phyloP scores from a whole-genome alignment of 2,329 filamentous ascomycete genomes.

The Knufia petricola region DNA sequence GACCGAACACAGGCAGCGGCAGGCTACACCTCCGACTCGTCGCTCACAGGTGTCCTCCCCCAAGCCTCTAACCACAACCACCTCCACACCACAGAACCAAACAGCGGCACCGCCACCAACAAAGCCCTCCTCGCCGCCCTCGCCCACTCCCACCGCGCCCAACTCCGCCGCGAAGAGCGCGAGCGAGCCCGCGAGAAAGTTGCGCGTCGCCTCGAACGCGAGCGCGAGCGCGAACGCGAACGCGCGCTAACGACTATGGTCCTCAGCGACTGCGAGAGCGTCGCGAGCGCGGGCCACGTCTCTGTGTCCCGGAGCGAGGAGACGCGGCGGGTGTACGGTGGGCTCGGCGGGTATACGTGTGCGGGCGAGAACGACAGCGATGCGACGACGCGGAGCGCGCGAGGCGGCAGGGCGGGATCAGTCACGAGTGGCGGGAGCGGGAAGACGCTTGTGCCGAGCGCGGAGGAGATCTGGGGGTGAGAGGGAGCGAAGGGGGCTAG shows the following conservation, averaged over 20 bases:
- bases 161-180: constrained; percentile 3
- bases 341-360: not conserved
- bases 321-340: constrained; percentile 1
- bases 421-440: not conserved
- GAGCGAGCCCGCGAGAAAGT: constrained; percentile 6
- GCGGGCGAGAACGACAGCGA: not conserved
- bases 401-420: not conserved
- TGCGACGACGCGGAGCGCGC: not conserved
- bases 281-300: not conserved
- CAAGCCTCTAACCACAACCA: not conserved
- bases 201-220: not conserved
- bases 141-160: not conserved
- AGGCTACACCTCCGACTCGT: constrained; percentile 7
- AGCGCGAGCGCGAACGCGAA: too few relatives aligned
- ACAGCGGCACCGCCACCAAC: too few relatives aligned
- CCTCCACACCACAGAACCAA: not conserved
- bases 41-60: not conserved
- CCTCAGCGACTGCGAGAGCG: constrained; percentile 1
- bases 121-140: not conserved
- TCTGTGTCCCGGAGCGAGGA: not conserved
- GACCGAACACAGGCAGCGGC: too few relatives aligned
- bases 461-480: constrained; percentile 7
- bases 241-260: too few relatives aligned
- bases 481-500: too few relatives aligned
- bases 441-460: constrained; percentile 1